These are phyloP conservation scores for Phaeotremella skinneri DNA, from an alignment of 768 basidiomycete genomes.

Conservation along the genomic window DNA sequence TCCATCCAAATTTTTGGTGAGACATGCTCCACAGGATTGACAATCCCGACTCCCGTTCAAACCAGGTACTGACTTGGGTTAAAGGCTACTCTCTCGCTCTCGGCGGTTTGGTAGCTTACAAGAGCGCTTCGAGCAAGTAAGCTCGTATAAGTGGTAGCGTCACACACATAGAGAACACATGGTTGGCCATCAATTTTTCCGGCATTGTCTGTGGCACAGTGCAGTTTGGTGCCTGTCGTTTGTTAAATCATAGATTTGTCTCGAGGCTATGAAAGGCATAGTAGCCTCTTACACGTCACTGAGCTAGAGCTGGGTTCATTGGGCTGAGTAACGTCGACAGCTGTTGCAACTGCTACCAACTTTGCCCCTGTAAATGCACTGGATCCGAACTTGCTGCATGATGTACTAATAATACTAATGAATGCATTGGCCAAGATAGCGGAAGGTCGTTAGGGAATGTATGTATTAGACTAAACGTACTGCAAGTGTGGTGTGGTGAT, in stretches of 20 bases:
- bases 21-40: constrained; percentile 19
- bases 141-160: not conserved
- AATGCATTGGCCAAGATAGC: no score
- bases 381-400: no score
- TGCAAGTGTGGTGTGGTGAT: no score
- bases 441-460: no score
- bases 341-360: no score
- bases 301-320: constrained; percentile 9
- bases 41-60: not conserved
- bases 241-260: no score
- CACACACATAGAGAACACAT: no score
- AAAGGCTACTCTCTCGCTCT: constrained; percentile 82
- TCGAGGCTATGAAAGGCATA: constrained; percentile 1
- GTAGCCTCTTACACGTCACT: constrained; percentile 1
- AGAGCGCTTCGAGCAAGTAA: constrained; percentile 55
- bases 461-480: no score
- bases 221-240: not conserved
- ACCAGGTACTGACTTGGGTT: not conserved
- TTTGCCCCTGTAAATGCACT: no score
- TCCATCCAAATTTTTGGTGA: constrained; percentile 76
- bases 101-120: constrained; percentile 78
- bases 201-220: not conserved
- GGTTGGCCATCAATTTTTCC: not conserved
- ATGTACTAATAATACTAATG: no score
- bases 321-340: no score